phyloP scores from a whole-genome alignment of 148 eudicot genomes.

The Cornus kousa region DNA sequence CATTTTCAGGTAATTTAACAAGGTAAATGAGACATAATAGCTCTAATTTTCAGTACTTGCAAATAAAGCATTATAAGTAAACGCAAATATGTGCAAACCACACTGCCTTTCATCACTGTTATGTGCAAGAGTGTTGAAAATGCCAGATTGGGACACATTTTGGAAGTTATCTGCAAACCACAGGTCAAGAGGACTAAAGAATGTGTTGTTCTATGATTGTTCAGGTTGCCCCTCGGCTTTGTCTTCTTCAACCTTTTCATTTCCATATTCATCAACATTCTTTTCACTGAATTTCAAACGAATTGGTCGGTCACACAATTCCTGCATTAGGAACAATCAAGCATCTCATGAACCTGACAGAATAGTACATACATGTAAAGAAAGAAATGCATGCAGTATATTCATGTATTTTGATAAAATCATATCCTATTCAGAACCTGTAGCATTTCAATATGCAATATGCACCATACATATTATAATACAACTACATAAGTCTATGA shows the following conservation, averaged over 20 bases:
- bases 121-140: neutral
- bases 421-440: neutral
- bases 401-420: neutral
- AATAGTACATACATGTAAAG: neutral
- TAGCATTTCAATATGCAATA: neutral
- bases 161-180: neutral
- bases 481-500: neutral
- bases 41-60: neutral
- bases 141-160: neutral
- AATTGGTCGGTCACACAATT: conserved; percentile 69
- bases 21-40: neutral
- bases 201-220: conserved; percentile 26
- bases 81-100: conserved; percentile 5
- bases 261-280: conserved; percentile 38
- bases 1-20: neutral
- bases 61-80: neutral
- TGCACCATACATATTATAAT: neutral
- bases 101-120: neutral
- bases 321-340: conserved; percentile 38
- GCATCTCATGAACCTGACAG: neutral
- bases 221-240: conserved; percentile 36
- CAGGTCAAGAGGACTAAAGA: neutral
- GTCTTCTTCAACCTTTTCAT: conserved; percentile 26
- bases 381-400: neutral
- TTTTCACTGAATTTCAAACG: conserved; percentile 58